Conservation (phyloP, 2,329 filamentous ascomycete species). For the Talaromyces sp. region DNA sequence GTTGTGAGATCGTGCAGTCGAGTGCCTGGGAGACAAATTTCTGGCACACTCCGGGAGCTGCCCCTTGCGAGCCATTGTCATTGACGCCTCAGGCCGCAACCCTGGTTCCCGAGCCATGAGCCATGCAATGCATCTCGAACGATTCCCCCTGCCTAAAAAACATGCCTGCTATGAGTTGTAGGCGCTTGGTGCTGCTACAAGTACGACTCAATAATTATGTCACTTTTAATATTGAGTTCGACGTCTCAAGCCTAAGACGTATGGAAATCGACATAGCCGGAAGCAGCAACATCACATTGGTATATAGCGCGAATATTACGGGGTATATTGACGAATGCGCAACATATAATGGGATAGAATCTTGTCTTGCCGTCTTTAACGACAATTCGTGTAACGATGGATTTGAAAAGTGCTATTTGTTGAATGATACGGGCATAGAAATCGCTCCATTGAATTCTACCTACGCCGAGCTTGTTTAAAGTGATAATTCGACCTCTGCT, state of each 20-base stretch:
- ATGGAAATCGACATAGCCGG: not conserved
- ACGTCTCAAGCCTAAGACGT: not conserved
- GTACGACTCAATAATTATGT: not conserved
- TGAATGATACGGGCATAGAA: not conserved
- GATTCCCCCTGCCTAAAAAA: too few species aligned
- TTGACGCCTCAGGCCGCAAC: not conserved
- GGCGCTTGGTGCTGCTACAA: not conserved
- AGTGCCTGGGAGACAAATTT: not conserved
- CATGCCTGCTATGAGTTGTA: not conserved
- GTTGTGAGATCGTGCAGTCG: not conserved
- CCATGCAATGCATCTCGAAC: not conserved
- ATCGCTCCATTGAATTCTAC: not conserved
- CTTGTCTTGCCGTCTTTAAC: constrained; percentile 4
- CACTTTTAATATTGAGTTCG: not conserved
- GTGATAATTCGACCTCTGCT: not conserved
- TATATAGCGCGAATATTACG: constrained; percentile 9
- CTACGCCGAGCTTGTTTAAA: not conserved
- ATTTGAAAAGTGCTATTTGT: constrained; percentile 12
- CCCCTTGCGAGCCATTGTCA: not conserved
- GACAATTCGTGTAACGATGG: constrained; percentile 11
- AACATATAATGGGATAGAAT: not conserved
- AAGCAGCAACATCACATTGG: constrained; percentile 5
- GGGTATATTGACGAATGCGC: constrained; percentile 4
- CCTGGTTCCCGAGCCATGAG: not conserved
- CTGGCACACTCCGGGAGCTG: not conserved